Conservation (phyloP, 2,329 filamentous ascomycete species). For the Amphichorda felina region DNA sequence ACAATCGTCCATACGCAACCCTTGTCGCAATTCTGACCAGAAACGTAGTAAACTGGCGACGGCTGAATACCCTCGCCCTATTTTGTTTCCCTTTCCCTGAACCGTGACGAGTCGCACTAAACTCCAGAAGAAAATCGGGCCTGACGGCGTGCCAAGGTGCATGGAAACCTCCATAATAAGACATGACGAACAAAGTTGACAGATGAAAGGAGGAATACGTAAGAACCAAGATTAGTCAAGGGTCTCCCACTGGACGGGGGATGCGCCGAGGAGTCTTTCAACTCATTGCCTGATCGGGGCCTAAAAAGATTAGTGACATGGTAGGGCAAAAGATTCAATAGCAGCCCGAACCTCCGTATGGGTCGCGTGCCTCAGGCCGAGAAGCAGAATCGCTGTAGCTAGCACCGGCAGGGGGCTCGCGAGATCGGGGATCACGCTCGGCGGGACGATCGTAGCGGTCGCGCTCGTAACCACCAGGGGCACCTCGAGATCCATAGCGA, state of each 20-base stretch:
- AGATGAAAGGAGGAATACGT: slow-evolving; percentile 10
- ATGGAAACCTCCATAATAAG: not conserved
- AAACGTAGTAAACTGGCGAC: slow-evolving; percentile 20
- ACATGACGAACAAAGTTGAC: slow-evolving; percentile 7
- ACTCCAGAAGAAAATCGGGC: slow-evolving; percentile 12
- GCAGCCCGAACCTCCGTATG: slow-evolving; percentile 27
- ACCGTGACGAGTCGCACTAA: slow-evolving; percentile 23
- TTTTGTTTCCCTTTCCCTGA: slow-evolving; percentile 20
- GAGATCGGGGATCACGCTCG: slow-evolving; percentile 27
- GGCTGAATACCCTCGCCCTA: slow-evolving; percentile 12
- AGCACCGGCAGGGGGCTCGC: slow-evolving; percentile 23
- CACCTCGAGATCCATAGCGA: slow-evolving; percentile 23
- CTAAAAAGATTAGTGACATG: slow-evolving; percentile 16
- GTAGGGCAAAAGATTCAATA: slow-evolving; percentile 7
- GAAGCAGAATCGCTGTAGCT: slow-evolving; percentile 28
- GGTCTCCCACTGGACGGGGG: not conserved
- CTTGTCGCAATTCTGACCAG: slow-evolving; percentile 23
- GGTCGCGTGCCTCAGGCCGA: slow-evolving; percentile 29
- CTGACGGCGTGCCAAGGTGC: not conserved
- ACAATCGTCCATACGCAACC: slow-evolving; percentile 24
- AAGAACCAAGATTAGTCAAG: slow-evolving; percentile 7
- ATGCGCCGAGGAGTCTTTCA: not conserved
- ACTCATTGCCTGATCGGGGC: slow-evolving; percentile 6
- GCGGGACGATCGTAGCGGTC: slow-evolving; percentile 35
- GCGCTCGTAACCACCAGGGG: slow-evolving; percentile 29